Evolutionary conservation across 805 yeast species (phyloP), one percentile per base, ranked within the genome.

Genomic region (Millerago galiae): DNA sequence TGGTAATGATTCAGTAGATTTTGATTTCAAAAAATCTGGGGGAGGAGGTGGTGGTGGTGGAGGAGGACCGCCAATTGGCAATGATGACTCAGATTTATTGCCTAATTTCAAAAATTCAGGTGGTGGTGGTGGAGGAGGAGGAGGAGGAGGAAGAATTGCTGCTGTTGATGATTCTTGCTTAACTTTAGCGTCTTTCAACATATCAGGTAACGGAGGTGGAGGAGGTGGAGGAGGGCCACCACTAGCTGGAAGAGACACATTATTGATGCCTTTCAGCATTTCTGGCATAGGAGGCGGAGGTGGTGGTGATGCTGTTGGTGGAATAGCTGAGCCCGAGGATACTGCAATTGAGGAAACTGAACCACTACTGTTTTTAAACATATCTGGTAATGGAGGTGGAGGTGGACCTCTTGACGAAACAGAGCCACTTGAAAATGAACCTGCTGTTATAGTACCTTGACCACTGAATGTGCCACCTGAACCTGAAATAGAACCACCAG

Each of bases 261-360:
- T 29, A n/a, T 29, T 9, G 14, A n/a, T 29, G 3, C 11, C 8
- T 29, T 3, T 29, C 16, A 26, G 24, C 12, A 36, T 12, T 13
- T 38, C 41, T 16, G 41, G 37, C 32, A 38, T 8, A 33, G 50
- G 50, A 12, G 62, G 61, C 8, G 65, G 62, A 13, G 70, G 65
- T 4, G 68, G 62, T 5, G 24, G 24, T 21, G 24, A 7, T 21
- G 24, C 7, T 21, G 24, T 4, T 21, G 24, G 24, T 21, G 24
- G 24, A 21, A 21, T 4, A 5, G 24, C 4, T 5, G 24, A 4
- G 7, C 7, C 7, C 4, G 24, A 21, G 4, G 24, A 21, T 18
- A 45, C 40, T 35, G 41, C 37, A 3, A 40, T 21, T 7, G 21
- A 13, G n/a, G 28, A 15, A 24, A 24, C 26, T 12, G 33, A 11